These are phyloP conservation scores for Trypanosoma grayi DNA, from an alignment of 208 protist genomes.

Conservation along the genomic window DNA sequence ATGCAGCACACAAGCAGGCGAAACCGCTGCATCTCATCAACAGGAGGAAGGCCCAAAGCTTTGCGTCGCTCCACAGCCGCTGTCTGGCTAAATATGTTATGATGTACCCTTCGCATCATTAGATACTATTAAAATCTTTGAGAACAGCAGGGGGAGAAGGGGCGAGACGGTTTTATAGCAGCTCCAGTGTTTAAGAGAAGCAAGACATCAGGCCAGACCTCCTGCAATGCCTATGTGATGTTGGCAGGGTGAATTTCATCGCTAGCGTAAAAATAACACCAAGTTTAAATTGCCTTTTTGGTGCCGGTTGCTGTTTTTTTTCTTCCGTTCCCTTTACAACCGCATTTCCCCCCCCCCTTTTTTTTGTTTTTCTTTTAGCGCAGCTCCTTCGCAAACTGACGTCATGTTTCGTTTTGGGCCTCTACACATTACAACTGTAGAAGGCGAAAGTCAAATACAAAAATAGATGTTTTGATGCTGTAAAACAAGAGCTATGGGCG, in stretches of 20 bases:
- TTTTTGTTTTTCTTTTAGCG: neutral
- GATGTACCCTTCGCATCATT: neutral
- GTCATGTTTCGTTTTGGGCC: neutral
- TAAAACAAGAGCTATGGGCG: too few relatives aligned
- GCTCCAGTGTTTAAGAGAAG: too few relatives aligned
- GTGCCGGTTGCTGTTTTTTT: neutral
- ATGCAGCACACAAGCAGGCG: constrained; percentile 57
- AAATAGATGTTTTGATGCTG: too few relatives aligned
- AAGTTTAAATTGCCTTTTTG: neutral
- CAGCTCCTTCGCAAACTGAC: neutral
- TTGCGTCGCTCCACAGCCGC: constrained; percentile 30
- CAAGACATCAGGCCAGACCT: too few relatives aligned
- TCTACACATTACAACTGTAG: neutral
- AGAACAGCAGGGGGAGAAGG: too few relatives aligned
- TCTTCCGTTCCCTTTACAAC: neutral
- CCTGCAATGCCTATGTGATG: neutral
- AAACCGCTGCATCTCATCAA: constrained; percentile 58
- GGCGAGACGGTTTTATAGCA: too few relatives aligned
- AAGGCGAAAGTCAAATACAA: too few relatives aligned
- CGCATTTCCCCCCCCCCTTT: neutral
- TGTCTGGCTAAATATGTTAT: constrained; percentile 34
- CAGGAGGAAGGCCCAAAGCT: constrained; percentile 33
- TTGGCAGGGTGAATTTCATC: neutral
- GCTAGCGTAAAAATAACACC: neutral
- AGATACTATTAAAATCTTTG: too few relatives aligned